Percentiles rank a stretch among this genome's conserved stretches.
Conservation (phyloP, 2,329 filamentous ascomycete genomes). For the Thyridium curvatum region DNA sequence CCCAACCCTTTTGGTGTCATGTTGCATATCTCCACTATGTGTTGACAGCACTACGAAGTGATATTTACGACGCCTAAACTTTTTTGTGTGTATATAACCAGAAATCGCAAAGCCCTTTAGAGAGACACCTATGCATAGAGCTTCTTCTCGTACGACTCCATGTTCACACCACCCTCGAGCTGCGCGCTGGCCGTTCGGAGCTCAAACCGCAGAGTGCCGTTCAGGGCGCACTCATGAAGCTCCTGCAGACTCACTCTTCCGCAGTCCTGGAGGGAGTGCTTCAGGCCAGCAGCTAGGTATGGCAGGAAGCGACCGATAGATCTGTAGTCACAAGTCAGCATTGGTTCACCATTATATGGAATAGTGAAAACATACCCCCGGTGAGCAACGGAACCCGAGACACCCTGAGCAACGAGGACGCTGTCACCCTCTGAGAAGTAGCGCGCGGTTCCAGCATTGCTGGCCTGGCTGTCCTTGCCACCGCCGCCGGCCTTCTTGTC, state of each 20-base stretch:
- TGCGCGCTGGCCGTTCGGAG: conserved; percentile 89
- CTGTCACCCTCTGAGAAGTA: conserved; percentile 98
- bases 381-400: conserved; percentile 79
- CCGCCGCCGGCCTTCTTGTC: conserved; percentile 88
- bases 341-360: neutral
- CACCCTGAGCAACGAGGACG: conserved; percentile 92
- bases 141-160: conserved; percentile 99
- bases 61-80: too few relatives aligned
- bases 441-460: conserved; percentile 91
- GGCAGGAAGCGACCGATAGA: conserved; percentile 93
- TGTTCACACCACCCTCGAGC: conserved; percentile 94
- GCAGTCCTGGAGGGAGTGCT: conserved; percentile 96
- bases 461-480: conserved; percentile 65
- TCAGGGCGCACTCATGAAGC: conserved; percentile 68
- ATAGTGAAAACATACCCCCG: conserved; percentile 46
- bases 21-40: too few relatives aligned
- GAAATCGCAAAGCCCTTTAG: neutral
- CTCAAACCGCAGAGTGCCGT: conserved; percentile 83
- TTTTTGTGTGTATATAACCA: too few relatives aligned
- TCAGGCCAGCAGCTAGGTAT: conserved; percentile 89
- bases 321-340: conserved; percentile 32
- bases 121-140: conserved; percentile 67
- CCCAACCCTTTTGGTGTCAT: too few relatives aligned
- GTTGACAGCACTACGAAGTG: too few relatives aligned
- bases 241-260: conserved; percentile 74